Evolutionary conservation across 768 basidiomycete genomes (phyloP).

Genomic region (Boletus sp.): DNA sequence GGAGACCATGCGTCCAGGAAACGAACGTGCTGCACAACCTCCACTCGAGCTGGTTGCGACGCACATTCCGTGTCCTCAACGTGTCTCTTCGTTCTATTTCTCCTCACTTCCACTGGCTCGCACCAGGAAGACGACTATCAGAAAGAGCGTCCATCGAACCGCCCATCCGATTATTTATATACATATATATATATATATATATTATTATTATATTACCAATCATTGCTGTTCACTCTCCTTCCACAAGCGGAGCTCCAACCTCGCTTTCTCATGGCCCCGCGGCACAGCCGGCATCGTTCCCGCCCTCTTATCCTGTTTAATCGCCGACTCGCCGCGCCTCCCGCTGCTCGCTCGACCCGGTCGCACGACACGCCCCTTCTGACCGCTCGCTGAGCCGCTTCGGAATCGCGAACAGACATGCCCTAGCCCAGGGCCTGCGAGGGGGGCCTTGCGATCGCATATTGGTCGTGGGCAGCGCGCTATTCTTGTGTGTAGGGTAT

Average conservation of each 20-base stretch:
- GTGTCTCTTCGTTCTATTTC: constrained; percentile 4
- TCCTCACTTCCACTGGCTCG: not conserved
- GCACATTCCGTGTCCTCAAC: constrained; percentile 15
- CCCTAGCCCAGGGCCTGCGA: constrained; percentile 24
- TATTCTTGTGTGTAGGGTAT: constrained; percentile 24
- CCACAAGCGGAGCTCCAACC: constrained; percentile 29
- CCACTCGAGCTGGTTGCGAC: constrained; percentile 4
- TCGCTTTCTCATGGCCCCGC: constrained; percentile 20
- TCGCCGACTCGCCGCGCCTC: constrained; percentile 26
- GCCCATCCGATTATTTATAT: constrained; percentile 14
- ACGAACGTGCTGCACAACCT: constrained; percentile 15
- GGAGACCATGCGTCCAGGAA: constrained; percentile 26
- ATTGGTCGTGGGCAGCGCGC: constrained; percentile 16
- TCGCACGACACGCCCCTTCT: not conserved
- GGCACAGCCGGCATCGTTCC: constrained; percentile 28
- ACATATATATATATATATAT: constrained; percentile 10
- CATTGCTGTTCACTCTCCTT: not conserved
- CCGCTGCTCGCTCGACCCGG: too few species aligned
- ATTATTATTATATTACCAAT: not conserved
- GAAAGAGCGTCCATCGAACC: constrained; percentile 6
- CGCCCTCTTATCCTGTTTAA: constrained; percentile 23
- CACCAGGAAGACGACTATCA: constrained; percentile 11
- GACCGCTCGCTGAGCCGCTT: constrained; percentile 3
- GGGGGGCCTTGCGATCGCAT: constrained; percentile 18
- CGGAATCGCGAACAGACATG: constrained; percentile 13